Evolutionary conservation across 495 filamentous ascomycete species (phyloP), one percentile per base, ranked within the genome.

Genomic region (Aspergillus bridgeri): DNA sequence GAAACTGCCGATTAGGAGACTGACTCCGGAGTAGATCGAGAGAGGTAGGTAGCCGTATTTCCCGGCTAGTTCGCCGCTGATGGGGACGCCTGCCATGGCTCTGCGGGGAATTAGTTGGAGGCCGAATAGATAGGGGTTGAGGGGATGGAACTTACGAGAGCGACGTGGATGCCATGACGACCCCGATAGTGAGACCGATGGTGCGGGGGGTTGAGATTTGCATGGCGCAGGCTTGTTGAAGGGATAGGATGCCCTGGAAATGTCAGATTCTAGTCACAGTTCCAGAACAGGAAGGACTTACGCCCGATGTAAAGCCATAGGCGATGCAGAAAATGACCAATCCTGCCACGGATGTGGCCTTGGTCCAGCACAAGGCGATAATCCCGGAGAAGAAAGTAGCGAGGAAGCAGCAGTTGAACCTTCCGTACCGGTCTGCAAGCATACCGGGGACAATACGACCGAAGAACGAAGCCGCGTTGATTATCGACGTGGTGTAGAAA

Each of bases 361-460:
- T 70, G 5, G 72, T 74, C 75, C 72, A 75, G 51, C 71, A 75
- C 3, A 75, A 29, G 0, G 71, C 71, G 45, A 75, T 68, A 0
- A 91, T 73, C 3, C 76, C 80, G 0, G 86, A 82, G 17, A 81
- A 69, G 19, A 74, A 71, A 0, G 78, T 75, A 49, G 85, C 83
- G 3, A 83, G 22, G n/a, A 89, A 77, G 67, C 86, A 86, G 33
- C 79, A 75, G 67, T 92, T 91, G 75, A 83, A 91, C 23, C 83
- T 79, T 0, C 89, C 90, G 27, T 88, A 66, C 54, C 77, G 79
- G 66, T 94, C 90, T 15, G 86, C 89, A 0, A 88, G 11, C 55
- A 85, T 76, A 6, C 87, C 88, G 60, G 63, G 68, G 3, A 76
- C 33, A 0, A 75, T 65, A 0, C 70, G 69, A n/a, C 77, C 75